phyloP scores from a whole-genome alignment of 1,284 basidiomycete genomes.

The Puccinia triticina region DNA sequence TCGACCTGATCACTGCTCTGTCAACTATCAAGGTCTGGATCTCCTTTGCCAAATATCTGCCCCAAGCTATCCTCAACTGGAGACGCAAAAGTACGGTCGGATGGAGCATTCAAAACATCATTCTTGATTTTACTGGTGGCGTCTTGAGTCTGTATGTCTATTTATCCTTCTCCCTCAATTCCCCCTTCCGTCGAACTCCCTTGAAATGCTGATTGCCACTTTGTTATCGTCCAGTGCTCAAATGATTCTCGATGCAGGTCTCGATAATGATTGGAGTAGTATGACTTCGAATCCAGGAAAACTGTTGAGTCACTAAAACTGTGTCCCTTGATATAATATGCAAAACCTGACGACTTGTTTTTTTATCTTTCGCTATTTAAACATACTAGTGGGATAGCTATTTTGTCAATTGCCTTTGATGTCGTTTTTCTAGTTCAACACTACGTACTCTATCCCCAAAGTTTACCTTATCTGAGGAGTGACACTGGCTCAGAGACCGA shows the following conservation, averaged over 20 bases:
- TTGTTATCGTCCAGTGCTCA: conserved; percentile 24
- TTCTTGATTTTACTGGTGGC: conserved; percentile 52
- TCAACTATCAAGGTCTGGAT: conserved; percentile 61
- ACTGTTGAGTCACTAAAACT: conserved; percentile 14
- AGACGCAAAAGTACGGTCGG: conserved; percentile 31
- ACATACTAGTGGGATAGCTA: conserved; percentile 53
- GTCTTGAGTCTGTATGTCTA: conserved; percentile 35
- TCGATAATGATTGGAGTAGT: conserved; percentile 40
- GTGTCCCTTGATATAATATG: not conserved
- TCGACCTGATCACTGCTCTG: conserved; percentile 47
- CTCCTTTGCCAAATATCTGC: conserved; percentile 44
- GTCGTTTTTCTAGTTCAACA: conserved; percentile 56
- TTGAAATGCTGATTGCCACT: not conserved
- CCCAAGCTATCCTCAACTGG: conserved; percentile 41
- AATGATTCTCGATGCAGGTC: conserved; percentile 34
- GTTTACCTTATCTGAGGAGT: not conserved
- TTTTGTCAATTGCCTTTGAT: conserved; percentile 57
- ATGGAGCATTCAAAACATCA: conserved; percentile 51
- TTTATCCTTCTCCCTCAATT: not conserved
- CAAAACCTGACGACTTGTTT: not conserved
- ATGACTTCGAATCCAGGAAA: conserved; percentile 47
- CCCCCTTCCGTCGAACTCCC: not conserved
- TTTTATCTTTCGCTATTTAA: not conserved
- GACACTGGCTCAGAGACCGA: conserved; percentile 5
- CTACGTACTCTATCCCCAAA: conserved; percentile 54